phyloP scores from a whole-genome alignment of 306 rosid genomes.

The Cicer judaicum region DNA sequence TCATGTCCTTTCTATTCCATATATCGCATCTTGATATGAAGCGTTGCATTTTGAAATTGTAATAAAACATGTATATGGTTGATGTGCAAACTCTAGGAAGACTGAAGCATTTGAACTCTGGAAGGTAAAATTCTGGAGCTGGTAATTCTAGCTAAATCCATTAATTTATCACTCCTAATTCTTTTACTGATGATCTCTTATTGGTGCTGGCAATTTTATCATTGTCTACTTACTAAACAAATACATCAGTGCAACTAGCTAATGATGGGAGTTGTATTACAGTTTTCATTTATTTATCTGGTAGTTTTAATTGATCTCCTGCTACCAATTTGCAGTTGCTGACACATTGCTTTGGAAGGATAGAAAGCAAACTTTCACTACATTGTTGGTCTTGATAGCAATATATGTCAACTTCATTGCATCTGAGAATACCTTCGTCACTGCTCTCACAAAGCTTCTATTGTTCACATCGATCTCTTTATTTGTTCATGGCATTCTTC shows the following conservation, averaged over 20 bases:
- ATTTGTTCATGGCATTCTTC: constrained; percentile 70
- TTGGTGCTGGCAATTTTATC: neutral
- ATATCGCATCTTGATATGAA: constrained; percentile 21
- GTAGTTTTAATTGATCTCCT: constrained; percentile 36
- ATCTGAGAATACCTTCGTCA: constrained; percentile 65
- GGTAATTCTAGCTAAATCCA: constrained; percentile 24
- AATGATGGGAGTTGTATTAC: constrained; percentile 27
- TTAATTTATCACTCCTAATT: neutral
- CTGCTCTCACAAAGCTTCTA: constrained; percentile 77
- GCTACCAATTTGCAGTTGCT: constrained; percentile 72
- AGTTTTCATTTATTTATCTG: constrained; percentile 29
- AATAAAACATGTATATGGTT: constrained; percentile 4
- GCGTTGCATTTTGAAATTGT: constrained; percentile 30
- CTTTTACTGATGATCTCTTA: neutral
- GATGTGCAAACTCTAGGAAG: constrained; percentile 23
- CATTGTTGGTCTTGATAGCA: constrained; percentile 67
- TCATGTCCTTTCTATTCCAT: constrained; percentile 12
- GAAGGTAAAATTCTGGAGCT: constrained; percentile 19
- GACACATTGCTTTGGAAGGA: constrained; percentile 97
- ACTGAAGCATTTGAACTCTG: constrained; percentile 24
- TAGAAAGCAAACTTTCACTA: constrained; percentile 66
- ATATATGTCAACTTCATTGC: constrained; percentile 83
- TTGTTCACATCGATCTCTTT: constrained; percentile 56
- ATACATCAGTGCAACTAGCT: constrained; percentile 5
- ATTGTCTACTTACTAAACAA: constrained; percentile 23